These are phyloP conservation scores for Asterochloris sp. DNA, from an alignment of 139 green algal genomes.

Conservation along the genomic window DNA sequence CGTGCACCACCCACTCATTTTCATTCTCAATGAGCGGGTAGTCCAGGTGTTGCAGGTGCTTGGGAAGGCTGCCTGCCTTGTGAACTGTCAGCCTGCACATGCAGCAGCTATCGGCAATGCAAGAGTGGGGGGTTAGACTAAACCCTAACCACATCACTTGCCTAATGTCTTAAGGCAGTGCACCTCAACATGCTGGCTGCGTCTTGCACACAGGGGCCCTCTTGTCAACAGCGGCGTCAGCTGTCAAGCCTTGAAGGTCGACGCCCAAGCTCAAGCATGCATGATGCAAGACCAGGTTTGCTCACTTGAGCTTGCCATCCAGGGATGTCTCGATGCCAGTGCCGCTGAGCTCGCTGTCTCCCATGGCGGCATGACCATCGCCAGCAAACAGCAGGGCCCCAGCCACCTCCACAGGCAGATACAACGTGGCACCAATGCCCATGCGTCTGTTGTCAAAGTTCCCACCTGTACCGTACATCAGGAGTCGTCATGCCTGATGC, in stretches of 20 bases:
- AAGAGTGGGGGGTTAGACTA: no score
- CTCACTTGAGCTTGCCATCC: slow-evolving; percentile 31
- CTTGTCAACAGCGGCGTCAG: no score
- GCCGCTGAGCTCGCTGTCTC: slow-evolving; percentile 51
- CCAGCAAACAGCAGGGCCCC: slow-evolving; percentile 60
- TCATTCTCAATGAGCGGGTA: slow-evolving; percentile 56
- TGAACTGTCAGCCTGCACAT: slow-evolving; percentile 44
- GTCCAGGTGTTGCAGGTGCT: slow-evolving; percentile 25
- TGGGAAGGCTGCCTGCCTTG: slow-evolving; percentile 42
- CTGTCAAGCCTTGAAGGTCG: no score
- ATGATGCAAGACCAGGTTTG: no score
- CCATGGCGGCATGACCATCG: slow-evolving; percentile 58
- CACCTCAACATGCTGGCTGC: no score
- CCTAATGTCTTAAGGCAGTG: no score
- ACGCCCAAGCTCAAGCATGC: no score
- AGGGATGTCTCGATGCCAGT: slow-evolving; percentile 69
- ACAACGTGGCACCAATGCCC: slow-evolving; percentile 55
- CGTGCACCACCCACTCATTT: slow-evolving; percentile 60
- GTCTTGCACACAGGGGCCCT: no score
- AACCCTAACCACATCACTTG: no score
- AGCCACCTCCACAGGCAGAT: slow-evolving; percentile 54
- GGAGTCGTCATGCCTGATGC: no score
- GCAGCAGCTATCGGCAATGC: no score
- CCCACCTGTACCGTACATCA: slow-evolving; percentile 26
- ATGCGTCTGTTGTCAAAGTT: slow-evolving; percentile 68